phyloP scores from a whole-genome alignment of 257 asterid genomes.

The Solanum gracilifrons region DNA sequence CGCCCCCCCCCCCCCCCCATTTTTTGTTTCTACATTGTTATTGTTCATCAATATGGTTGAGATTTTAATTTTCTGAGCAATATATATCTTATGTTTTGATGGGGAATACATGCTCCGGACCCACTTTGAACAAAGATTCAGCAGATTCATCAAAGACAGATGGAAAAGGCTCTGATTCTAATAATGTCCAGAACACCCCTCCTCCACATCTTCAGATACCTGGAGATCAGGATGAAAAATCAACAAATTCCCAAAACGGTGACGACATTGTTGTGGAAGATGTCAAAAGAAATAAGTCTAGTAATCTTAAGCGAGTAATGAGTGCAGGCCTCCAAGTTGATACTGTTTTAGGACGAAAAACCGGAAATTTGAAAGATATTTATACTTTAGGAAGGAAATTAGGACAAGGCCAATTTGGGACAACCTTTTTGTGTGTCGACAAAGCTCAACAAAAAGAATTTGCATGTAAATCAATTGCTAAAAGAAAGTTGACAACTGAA shows the following conservation, averaged over 20 bases:
- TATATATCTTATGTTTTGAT: slow-evolving; percentile 19
- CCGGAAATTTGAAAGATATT: slow-evolving; percentile 56
- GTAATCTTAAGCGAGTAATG: slow-evolving; percentile 34
- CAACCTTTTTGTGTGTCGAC: slow-evolving; percentile 59
- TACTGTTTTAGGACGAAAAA: slow-evolving; percentile 55
- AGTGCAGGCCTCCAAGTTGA: slow-evolving; percentile 67
- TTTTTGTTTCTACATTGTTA: neutral
- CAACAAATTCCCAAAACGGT: slow-evolving; percentile 3
- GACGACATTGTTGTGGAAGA: neutral
- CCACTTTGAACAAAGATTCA: slow-evolving; percentile 29
- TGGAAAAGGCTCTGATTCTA: slow-evolving; percentile 8
- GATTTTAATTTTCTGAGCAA: neutral
- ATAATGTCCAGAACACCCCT: slow-evolving; percentile 25
- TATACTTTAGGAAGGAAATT: slow-evolving; percentile 53
- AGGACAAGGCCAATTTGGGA: slow-evolving; percentile 91
- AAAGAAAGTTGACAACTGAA: slow-evolving; percentile 46
- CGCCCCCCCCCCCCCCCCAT: too few relatives aligned
- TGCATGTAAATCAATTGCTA: slow-evolving; percentile 77
- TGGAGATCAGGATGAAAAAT: slow-evolving; percentile 2
- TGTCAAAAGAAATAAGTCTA: slow-evolving; percentile 15
- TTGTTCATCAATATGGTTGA: neutral
- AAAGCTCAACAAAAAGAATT: slow-evolving; percentile 38
- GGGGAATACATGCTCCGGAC: slow-evolving; percentile 70
- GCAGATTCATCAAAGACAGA: slow-evolving; percentile 13
- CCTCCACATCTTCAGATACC: slow-evolving; percentile 27